Evolutionary conservation across 2,329 filamentous ascomycete genomes (phyloP), one percentile per base, ranked within the genome.

Genomic region (Clarireedia hainanense): DNA sequence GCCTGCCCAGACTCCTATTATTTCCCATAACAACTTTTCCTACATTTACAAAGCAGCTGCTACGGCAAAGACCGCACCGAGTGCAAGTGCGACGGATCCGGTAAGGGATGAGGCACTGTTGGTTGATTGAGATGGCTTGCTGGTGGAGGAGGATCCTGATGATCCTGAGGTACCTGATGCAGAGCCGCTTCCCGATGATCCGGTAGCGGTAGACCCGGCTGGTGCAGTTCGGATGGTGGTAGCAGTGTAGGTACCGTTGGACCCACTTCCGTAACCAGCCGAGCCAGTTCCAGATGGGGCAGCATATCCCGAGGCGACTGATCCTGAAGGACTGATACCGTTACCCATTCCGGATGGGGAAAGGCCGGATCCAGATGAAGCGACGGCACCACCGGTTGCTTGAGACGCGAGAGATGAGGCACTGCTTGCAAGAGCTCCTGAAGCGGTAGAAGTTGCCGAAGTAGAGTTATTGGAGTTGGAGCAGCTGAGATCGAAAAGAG

Each of bases 401-500:
- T 51, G 43, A 52, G 56, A 36, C 15, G 58, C 56, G 3, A 51
- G 34, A 34, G 59, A 58, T 23, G 61, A 58, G 14, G 57, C 55
- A 34, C 42, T 15, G 47, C 55, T 57, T 6, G 57, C 53, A 23
- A 50, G 43, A 40, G 48, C 23, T 15, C 56, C 42, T 26, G 50
- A 47, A n/a, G 40, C 43, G 26, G 60, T 49, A 14, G 55, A 23
- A 45, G 55, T 27, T 42, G 56, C 45, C 43, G 59, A 50, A 30
- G 59, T 50, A 27, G 53, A 56, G 48, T 26, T 58, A 49, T 52
- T 61, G 17, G 57, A 57, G 2, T 72, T 67, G 55, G 70, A 69
- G 74, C 83, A 88, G 46, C 78, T 79, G 53, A 88, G 78, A 66
- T 87, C 80, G 67, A 78, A 87, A 36, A 85, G 72, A 24, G 84